Percentiles rank a stretch among this genome's conserved stretches.
phyloP scores from a whole-genome alignment of 2,329 filamentous ascomycete genomes.

The Exophiala calicioides region DNA sequence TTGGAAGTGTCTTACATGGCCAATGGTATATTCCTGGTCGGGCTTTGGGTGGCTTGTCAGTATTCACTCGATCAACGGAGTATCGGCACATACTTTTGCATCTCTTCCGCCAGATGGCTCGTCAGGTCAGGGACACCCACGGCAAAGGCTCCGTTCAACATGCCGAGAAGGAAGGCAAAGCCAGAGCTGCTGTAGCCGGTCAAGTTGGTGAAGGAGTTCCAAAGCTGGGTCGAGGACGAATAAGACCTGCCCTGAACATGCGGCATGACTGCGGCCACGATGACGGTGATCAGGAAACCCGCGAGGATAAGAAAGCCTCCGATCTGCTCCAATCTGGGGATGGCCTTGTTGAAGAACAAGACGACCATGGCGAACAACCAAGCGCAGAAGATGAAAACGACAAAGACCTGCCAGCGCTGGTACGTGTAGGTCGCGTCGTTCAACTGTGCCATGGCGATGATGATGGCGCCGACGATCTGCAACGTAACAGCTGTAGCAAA shows the following conservation, averaged over 20 bases:
- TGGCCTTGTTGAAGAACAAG: conserved; percentile 48
- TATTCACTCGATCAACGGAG: no score
- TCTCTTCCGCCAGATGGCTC: conserved; percentile 66
- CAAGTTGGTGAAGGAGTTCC: conserved; percentile 55
- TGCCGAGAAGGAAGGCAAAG: conserved; percentile 66
- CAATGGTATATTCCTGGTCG: conserved; percentile 56
- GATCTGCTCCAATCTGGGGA: conserved; percentile 34
- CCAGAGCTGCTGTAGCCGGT: conserved; percentile 48
- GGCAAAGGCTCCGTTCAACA: conserved; percentile 69
- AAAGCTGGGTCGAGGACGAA: conserved; percentile 52
- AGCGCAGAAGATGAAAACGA: conserved; percentile 53
- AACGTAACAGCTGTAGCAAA: conserved; percentile 54
- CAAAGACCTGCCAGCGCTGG: conserved; percentile 61
- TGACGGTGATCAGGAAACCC: conserved; percentile 49
- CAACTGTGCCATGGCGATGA: conserved; percentile 44
- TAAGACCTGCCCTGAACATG: conserved; percentile 43
- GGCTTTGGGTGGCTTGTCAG: conserved; percentile 30
- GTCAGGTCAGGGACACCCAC: conserved; percentile 67
- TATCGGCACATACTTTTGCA: conserved; percentile 56
- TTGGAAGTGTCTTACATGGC: conserved; percentile 39
- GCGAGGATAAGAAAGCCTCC: conserved; percentile 54
- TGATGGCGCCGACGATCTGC: conserved; percentile 46
- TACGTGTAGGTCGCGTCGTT: conserved; percentile 8
- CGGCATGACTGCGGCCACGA: conserved; percentile 36
- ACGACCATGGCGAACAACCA: conserved; percentile 19